Evolutionary conservation across 768 basidiomycete species (phyloP), one percentile per base, ranked within the genome.

Genomic region (Amanita jacksonii): DNA sequence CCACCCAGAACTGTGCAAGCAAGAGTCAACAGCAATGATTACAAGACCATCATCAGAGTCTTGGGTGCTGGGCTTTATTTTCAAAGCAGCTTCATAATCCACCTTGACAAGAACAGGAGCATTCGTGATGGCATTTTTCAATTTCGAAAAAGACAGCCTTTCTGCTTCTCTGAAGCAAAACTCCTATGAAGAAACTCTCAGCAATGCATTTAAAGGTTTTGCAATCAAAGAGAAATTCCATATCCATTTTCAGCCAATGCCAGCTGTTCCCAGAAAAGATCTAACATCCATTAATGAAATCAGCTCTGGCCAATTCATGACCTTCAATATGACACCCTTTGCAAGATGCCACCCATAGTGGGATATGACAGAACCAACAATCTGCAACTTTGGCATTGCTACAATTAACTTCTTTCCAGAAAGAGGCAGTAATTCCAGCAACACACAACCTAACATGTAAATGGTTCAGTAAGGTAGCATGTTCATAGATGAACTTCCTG

Each of bases 11-110:
- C 61, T 63, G 9, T 57, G 54, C 1, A 38, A 38, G 2, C 53
- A 61, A 0, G 62, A 60, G 45, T 71, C 65, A 0, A 68, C 62
- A 3, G 60, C 56, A 0, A 70, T 33, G 1, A 64, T 54, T 2
- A 69, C 52, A 1, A 60, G 47, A 2, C 51, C 48, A 8, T 60
- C 46, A 9, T 57, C 53, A 1, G 48, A 50, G 0, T 8, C 13
- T 22, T 55, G 22, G 55, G 52, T 7, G 1, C 13, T 1, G 8
- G 48, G 8, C 33, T 30, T 9, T 6, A 28, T 28, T 6, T 6
- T 6, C 6, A 28, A 6, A 6, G 27, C 27, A 6, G 6, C 12
- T 12, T 12, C 27, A 28, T 28, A 28, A 12, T 28, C 27, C 7
- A 28, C 27, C 12, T 28, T 28, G 12, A 28, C 12, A 12, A 28